phyloP scores from a whole-genome alignment of 2,329 filamentous ascomycete genomes.

The Beauveria sp. region DNA sequence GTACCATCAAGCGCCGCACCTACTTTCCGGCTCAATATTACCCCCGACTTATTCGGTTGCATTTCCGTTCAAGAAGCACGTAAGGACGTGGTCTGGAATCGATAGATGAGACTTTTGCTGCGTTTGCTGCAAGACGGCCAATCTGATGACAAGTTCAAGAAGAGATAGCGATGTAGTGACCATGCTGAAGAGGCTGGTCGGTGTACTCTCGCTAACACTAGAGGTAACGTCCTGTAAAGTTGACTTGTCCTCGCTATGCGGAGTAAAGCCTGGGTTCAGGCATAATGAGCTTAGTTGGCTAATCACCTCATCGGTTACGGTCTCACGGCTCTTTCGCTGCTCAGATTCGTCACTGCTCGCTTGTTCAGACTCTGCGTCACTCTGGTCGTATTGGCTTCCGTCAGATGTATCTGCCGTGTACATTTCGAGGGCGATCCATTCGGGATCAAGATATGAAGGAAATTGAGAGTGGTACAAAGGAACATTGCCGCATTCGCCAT shows the following conservation, averaged over 20 bases:
- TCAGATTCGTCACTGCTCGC: slow-evolving; percentile 40
- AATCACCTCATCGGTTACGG: not conserved
- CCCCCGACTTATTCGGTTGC: not conserved
- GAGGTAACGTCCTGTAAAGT: not conserved
- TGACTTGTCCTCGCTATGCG: not conserved
- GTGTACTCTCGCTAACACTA: not conserved
- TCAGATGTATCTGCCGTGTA: slow-evolving; percentile 31
- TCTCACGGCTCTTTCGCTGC: slow-evolving; percentile 23
- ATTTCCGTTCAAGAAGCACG: slow-evolving; percentile 60
- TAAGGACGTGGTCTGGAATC: slow-evolving; percentile 81
- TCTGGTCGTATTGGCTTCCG: slow-evolving; percentile 39
- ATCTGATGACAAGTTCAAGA: slow-evolving; percentile 78
- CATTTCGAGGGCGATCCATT: slow-evolving; percentile 89
- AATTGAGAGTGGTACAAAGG: slow-evolving; percentile 22
- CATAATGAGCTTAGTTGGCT: not conserved
- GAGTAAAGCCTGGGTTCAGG: not conserved
- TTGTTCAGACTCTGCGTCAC: slow-evolving; percentile 16
- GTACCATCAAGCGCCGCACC: not conserved
- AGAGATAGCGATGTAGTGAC: slow-evolving; percentile 59
- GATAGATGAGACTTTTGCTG: slow-evolving; percentile 84
- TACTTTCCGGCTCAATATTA: not conserved
- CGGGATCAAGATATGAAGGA: slow-evolving; percentile 54
- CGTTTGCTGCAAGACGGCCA: slow-evolving; percentile 84
- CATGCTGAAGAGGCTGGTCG: slow-evolving; percentile 34
- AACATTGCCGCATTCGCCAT: too few species aligned